Base-by-base conservation (phyloP, 2,329 filamentous ascomycete species). In the Penicillium concentricum region DNA sequence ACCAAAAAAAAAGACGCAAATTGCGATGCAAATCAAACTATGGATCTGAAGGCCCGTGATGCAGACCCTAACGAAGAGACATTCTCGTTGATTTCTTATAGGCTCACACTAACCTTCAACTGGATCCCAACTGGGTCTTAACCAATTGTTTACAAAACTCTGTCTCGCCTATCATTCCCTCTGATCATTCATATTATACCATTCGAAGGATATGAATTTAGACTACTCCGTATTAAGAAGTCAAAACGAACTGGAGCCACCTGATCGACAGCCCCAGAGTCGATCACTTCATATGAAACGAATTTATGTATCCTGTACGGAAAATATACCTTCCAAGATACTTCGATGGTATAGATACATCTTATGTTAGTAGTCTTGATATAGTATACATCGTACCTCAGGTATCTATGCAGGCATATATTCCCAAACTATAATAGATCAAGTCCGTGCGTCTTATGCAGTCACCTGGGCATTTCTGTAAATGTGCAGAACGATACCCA, bases 241-340 rank as follows among this genome's bases (percentile, higher is more conserved):
- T 37, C 46, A 22, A 57, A 54, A 26, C 18, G 35, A 51, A 58
- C 24, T 8, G 46, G 59, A 59, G 46, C 54, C 50, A 35, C 26
- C 35, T 55, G 64, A 67, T 67, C 62, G 59, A 53, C 65, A 66
- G 58, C 56, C 34, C 53, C 45, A 37, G 46, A 56, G 61, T 49
- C 58, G 60, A 66, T 67, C 63, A 56, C 20, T 34, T 47, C 44
- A 34, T 12, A 24, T 47, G 44, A 47, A 47, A 34, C 44, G 18
- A 15, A 35, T 8, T 24, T 24, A 28, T 15, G 20, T 32, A 22
- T 16, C 22, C 15, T 7, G 28, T 30, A 32, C 20, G 5, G 10
- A n/a, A n/a, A n/a, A n/a, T 32, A 46, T 15, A 15, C 12, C 30
- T 13, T 15, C 12, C 13, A 32, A 32, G 43, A 32, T 32, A 45